A percentile compares a stretch with the other conserved stretches of the same genome.
phyloP scores from a whole-genome alignment of 2,329 filamentous ascomycete genomes.

The Graphilbum ipis-grandicollis region DNA sequence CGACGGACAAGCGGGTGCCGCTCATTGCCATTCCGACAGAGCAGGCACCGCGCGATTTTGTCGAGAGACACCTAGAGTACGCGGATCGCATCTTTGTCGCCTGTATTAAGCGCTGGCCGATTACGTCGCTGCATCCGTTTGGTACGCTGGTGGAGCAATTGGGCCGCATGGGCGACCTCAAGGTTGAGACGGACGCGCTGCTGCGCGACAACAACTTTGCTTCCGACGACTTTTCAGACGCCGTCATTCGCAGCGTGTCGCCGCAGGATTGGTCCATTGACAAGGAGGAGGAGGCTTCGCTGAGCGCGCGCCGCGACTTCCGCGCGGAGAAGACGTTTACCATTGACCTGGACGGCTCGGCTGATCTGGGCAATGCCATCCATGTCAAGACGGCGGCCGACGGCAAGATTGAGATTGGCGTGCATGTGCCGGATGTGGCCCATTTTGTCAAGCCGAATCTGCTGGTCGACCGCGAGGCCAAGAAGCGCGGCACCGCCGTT shows the following conservation, averaged over 20 bases:
- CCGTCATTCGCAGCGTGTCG: conserved; percentile 81
- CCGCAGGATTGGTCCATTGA: conserved; percentile 81
- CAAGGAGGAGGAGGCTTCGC: conserved; percentile 59
- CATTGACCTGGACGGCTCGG: conserved; percentile 73
- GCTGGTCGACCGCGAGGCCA: conserved; percentile 88
- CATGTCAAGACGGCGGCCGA: conserved; percentile 75
- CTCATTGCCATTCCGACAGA: conserved; percentile 97
- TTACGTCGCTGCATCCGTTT: conserved; percentile 97
- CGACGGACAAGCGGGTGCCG: conserved; percentile 95
- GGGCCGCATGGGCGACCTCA: conserved; percentile 91
- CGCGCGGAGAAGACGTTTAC: conserved; percentile 79
- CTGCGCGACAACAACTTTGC: conserved; percentile 98
- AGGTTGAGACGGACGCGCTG: conserved; percentile 93
- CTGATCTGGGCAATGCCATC: conserved; percentile 81
- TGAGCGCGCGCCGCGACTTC: conserved; percentile 74
- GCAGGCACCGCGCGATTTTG: conserved; percentile 92
- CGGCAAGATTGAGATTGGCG: conserved; percentile 80
- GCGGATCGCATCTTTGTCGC: conserved; percentile 96
- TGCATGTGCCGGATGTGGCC: conserved; percentile 87
- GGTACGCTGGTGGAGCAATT: conserved; percentile 94
- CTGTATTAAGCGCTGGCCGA: conserved; percentile 98
- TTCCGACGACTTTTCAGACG: conserved; percentile 93
- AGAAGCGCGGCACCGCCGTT: conserved; percentile 92
- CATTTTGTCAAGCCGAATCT: conserved; percentile 96
- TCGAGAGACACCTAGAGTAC: conserved; percentile 96